Percentiles rank a stretch among this genome's conserved stretches.
Conservation (phyloP, 2,329 filamentous ascomycete genomes). For the Trichoderma koningiopsis region DNA sequence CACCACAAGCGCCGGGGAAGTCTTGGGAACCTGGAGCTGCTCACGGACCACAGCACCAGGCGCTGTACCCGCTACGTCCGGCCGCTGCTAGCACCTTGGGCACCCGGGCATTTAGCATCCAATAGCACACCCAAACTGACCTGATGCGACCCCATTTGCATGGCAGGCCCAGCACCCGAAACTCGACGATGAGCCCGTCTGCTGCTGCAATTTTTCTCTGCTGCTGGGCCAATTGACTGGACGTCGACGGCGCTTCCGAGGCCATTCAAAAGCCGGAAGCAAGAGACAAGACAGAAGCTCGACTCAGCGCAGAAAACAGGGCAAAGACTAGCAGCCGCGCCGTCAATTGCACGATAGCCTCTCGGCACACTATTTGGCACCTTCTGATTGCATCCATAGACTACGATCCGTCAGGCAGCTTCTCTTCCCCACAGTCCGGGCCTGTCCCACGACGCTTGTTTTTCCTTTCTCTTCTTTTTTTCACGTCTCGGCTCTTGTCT, state of each 20-base stretch:
- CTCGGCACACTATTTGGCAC: neutral
- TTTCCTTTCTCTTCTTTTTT: neutral
- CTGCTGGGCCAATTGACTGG: constrained; percentile 9
- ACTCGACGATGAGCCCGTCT: constrained; percentile 20
- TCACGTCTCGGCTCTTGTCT: neutral
- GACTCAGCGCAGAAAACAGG: neutral
- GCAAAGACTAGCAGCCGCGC: neutral
- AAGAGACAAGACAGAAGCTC: neutral
- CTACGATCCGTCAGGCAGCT: neutral
- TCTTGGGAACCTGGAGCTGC: neutral
- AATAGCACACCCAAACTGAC: constrained; percentile 4
- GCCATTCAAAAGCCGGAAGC: neutral
- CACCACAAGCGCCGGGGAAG: neutral
- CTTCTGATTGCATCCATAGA: neutral
- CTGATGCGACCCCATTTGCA: constrained; percentile 22
- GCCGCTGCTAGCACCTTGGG: neutral
- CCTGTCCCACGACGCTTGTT: constrained; percentile 1
- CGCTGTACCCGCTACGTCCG: neutral
- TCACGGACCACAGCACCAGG: neutral
- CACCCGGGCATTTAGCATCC: constrained; percentile 11
- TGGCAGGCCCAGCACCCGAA: constrained; percentile 15
- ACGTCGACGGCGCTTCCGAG: constrained; percentile 9
- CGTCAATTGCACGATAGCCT: neutral
- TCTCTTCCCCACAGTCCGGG: constrained; percentile 20
- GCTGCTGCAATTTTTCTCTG: constrained; percentile 4